phyloP scores from a whole-genome alignment of 192 early-diverging fungal species.

The Linnemannia schmuckeri region DNA sequence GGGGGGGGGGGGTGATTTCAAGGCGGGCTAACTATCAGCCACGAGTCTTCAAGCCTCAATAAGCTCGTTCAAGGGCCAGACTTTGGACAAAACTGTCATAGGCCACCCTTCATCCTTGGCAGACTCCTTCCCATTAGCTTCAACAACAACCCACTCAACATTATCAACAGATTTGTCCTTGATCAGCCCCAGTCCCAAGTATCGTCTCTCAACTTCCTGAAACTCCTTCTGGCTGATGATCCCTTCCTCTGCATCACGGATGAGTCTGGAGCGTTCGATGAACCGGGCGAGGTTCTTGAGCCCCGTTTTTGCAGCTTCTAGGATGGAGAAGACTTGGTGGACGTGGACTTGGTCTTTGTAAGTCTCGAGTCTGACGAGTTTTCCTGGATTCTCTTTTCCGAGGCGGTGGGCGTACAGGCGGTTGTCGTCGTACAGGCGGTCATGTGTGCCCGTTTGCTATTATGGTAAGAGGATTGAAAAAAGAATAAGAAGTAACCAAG shows the following conservation, averaged over 20 bases:
- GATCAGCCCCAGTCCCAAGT: not conserved
- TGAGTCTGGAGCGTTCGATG: constrained; percentile 21
- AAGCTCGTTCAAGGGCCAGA: constrained; percentile 21
- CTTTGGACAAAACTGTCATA: constrained; percentile 15
- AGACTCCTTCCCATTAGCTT: constrained; percentile 20
- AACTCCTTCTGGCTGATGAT: not conserved
- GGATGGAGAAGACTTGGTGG: constrained; percentile 30
- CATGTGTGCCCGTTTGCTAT: constrained; percentile 48
- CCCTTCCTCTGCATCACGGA: constrained; percentile 19
- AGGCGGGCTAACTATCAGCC: not conserved
- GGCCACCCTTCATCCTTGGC: constrained; percentile 38
- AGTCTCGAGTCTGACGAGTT: constrained; percentile 24
- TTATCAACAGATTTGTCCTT: constrained; percentile 10
- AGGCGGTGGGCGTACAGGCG: constrained; percentile 47
- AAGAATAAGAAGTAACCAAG: not conserved
- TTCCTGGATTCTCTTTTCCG: constrained; percentile 23
- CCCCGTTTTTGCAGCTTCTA: not conserved
- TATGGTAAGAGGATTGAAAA: not conserved
- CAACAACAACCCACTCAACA: constrained; percentile 40
- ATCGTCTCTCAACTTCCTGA: not conserved
- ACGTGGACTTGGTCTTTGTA: constrained; percentile 44
- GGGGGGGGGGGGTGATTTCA: no score
- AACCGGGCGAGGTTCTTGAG: constrained; percentile 35
- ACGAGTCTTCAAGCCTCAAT: not conserved
- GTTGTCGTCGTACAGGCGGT: constrained; percentile 40